phyloP scores from a whole-genome alignment of 441 rosid genomes.

The Erysimum cheiri region DNA sequence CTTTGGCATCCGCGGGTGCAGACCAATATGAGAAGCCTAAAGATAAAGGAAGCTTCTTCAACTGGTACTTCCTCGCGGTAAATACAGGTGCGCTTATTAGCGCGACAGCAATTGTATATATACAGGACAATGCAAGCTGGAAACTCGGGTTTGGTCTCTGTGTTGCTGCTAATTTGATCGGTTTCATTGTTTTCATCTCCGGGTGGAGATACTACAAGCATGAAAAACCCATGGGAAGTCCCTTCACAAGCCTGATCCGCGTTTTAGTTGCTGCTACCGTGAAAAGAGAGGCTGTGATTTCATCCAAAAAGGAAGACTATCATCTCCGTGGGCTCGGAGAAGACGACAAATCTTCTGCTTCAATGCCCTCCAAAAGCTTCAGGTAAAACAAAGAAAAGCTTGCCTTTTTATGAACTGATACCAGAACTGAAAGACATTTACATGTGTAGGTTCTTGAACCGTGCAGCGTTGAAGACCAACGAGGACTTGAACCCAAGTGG shows the following conservation, averaged over 20 bases:
- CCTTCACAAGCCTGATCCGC: conserved; percentile 45
- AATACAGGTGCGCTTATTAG: conserved; percentile 35
- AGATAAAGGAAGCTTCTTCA: conserved; percentile 52
- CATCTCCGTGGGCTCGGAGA: not conserved
- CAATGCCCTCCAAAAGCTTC: conserved; percentile 41
- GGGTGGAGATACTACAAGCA: conserved; percentile 52
- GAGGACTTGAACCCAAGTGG: not conserved
- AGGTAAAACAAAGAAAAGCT: conserved; percentile 31
- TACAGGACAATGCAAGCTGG: conserved; percentile 59
- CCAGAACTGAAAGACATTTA: not conserved
- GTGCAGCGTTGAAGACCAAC: conserved; percentile 50
- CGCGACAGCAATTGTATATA: conserved; percentile 44
- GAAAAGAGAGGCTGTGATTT: conserved; percentile 47
- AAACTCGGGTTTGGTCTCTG: conserved; percentile 48
- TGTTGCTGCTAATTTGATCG: conserved; percentile 40
- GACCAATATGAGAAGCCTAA: conserved; percentile 51
- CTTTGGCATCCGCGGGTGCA: conserved; percentile 53
- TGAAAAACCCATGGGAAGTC: conserved; percentile 52
- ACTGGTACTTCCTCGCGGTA: conserved; percentile 56
- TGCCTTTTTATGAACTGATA: not conserved
- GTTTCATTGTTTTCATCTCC: conserved; percentile 40
- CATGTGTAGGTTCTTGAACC: conserved; percentile 47
- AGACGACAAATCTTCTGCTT: not conserved
- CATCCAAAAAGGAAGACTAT: conserved; percentile 44
- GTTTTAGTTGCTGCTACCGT: conserved; percentile 47